Evolutionary conservation across 768 basidiomycete species (phyloP), one percentile per base, ranked within the genome.

Genomic region (Kwoniella heveanensis): DNA sequence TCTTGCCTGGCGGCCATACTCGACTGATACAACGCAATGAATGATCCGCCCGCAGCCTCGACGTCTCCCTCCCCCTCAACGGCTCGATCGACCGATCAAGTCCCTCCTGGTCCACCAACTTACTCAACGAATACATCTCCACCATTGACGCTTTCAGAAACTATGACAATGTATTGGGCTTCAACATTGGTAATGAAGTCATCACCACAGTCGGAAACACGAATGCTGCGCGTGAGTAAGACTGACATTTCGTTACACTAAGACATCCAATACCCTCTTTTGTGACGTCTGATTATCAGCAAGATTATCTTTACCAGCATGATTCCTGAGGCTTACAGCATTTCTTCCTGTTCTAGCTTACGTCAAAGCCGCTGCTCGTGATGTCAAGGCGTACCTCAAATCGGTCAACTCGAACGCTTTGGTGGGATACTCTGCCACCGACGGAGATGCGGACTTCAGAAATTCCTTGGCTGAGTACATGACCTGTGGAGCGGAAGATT

Each of bases 321-420:
- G n/a, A 36, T 36, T 36, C 7, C 32, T 36, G 32, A 36, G 7
- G 32, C 6, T 36, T 7, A 6, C 24, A 27, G 44, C 37, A 29
- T 62, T 46, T 21, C 44, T 21, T n/a, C 21, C 25, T 22, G 13
- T 51, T 22, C 37, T 49, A 78, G 75, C 91, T 5, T 96, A 86
- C 78, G 85, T 96, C 75, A 94, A 93, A 79, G 92, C 92, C 39
- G 93, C 93, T 24, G 91, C 91, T 26, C 87, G 93, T 39, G 93
- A 96, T 77, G 82, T 86, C 68, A 92, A 87, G 77, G 86, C 92
- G 7, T 95, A 92, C 79, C 83, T 96, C 86, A 89, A 66, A 73
- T 87, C 82, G 3, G 48, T 76, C 71, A 80, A 82, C 15, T 90
- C 86, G 0, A 64, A 62, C 76, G 85, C 84, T 8, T 85, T 94